phyloP scores from a whole-genome alignment of 805 yeast species.

The Sugiyamaella mastotermitis region DNA sequence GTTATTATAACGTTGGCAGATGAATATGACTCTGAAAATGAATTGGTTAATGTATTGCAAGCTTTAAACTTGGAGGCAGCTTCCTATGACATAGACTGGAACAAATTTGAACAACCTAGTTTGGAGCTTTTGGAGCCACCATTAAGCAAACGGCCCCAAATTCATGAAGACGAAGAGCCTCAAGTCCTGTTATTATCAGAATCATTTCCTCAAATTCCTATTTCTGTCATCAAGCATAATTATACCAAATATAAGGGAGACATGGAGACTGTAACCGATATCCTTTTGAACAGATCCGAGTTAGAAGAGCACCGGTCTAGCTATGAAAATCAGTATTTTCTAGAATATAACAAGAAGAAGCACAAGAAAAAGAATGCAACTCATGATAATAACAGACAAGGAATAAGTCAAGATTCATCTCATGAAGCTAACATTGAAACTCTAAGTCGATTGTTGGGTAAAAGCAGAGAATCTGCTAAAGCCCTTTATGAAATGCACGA shows the following conservation, averaged over 20 bases:
- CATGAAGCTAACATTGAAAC: slow-evolving; percentile 4
- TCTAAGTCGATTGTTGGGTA: slow-evolving; percentile 5
- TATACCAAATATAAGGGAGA: slow-evolving; percentile 14
- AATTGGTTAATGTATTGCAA: background rate
- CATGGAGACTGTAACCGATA: slow-evolving; percentile 14
- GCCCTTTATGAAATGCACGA: slow-evolving; percentile 11
- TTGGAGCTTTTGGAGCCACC: background rate
- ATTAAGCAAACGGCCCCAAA: slow-evolving; percentile 2
- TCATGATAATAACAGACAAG: background rate
- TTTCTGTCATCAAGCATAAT: slow-evolving; percentile 8
- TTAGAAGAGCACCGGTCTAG: too few species aligned
- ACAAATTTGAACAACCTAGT: slow-evolving; percentile 1
- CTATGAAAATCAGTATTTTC: slow-evolving; percentile 4
- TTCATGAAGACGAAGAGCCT: slow-evolving; percentile 3
- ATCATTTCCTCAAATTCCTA: slow-evolving; percentile 18
- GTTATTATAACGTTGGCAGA: too few species aligned
- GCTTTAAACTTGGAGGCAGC: slow-evolving; percentile 5
- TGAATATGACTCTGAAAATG: slow-evolving; percentile 4
- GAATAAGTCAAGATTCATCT: background rate
- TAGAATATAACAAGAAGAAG: slow-evolving; percentile 1
- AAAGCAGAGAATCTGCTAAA: slow-evolving; percentile 12
- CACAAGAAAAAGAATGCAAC: slow-evolving; percentile 1
- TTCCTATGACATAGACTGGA: slow-evolving; percentile 7
- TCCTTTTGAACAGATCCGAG: slow-evolving; percentile 14
- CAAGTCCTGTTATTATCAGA: slow-evolving; percentile 13